Conservation (phyloP, 2,329 filamentous ascomycete species). For the Claviceps spartinae region DNA sequence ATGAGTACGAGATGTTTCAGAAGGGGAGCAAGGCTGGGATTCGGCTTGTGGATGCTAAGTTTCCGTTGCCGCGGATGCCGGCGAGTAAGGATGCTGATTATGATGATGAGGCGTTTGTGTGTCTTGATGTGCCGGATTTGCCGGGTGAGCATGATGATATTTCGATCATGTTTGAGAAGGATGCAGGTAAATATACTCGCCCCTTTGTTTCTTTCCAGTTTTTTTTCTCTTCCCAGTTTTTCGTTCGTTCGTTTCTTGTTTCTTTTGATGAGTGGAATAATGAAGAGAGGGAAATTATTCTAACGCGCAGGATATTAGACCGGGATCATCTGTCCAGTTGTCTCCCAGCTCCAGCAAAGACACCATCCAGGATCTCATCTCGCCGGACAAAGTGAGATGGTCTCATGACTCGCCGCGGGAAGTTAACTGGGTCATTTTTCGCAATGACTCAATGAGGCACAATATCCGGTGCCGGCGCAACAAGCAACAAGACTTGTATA, state of each 20-base stretch:
- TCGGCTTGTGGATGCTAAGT: conserved; percentile 80
- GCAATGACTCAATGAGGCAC: too few species aligned
- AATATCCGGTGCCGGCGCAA: too few species aligned
- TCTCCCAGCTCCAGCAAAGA: conserved; percentile 44
- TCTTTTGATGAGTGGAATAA: not conserved
- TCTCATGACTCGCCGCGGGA: not conserved
- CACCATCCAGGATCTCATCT: conserved; percentile 21
- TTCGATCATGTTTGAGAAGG: conserved; percentile 67
- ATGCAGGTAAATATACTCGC: conserved; percentile 44
- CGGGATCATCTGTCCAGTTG: conserved; percentile 38
- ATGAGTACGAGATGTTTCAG: conserved; percentile 60
- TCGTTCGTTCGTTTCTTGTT: not conserved
- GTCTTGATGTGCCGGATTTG: conserved; percentile 76
- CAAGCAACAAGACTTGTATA: too few species aligned
- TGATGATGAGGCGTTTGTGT: conserved; percentile 61
- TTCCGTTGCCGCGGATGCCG: conserved; percentile 57
- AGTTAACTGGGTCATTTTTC: too few species aligned
- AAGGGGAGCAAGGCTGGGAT: conserved; percentile 55
- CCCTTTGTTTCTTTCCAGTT: conserved; percentile 8
- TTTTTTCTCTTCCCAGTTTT: conserved; percentile 8
- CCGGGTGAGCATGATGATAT: conserved; percentile 91
- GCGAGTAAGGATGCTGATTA: conserved; percentile 35
- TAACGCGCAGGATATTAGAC: conserved; percentile 22
- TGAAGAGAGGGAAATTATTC: too few species aligned
- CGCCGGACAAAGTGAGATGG: conserved; percentile 11